Percentiles rank a stretch among this genome's conserved stretches.
Evolutionary conservation across 2,329 filamentous ascomycete species (phyloP).

Genomic region (Fusarium ramigenum): DNA sequence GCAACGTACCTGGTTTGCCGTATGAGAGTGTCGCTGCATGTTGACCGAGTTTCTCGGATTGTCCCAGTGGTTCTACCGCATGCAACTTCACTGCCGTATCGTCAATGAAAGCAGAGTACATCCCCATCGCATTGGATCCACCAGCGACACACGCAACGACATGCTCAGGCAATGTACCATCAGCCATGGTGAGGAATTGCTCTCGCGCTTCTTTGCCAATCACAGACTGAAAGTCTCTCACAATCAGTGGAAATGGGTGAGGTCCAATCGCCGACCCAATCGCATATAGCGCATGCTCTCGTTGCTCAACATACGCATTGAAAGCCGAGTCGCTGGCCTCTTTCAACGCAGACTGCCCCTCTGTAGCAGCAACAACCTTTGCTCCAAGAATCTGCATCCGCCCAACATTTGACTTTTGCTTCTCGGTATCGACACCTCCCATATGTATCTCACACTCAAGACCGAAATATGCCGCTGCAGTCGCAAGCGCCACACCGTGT

Average conservation of each 20-base stretch:
- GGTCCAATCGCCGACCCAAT: constrained; percentile 8
- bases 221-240: constrained; percentile 12
- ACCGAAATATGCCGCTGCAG: not conserved
- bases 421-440: not conserved
- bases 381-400: constrained; percentile 3
- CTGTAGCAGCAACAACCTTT: not conserved
- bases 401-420: constrained; percentile 11
- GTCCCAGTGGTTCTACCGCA: not conserved
- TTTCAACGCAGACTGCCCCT: constrained; percentile 5
- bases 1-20: not conserved
- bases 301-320: not conserved
- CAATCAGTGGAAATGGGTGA: constrained; percentile 6
- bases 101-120: constrained; percentile 3
- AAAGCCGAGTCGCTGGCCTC: constrained; percentile 13
- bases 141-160: constrained; percentile 9
- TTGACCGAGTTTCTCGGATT: not conserved
- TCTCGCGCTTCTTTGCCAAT: not conserved
- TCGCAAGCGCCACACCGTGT: constrained; percentile 11
- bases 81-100: not conserved
- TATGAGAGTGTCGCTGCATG: constrained; percentile 10
- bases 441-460: constrained; percentile 9
- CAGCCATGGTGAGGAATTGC: not conserved
- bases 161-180: not conserved
- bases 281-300: not conserved
- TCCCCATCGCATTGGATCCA: constrained; percentile 2